Percentiles rank a stretch among this genome's conserved stretches.
Conservation (phyloP, 2,329 filamentous ascomycete species). For the Pseudocercospora musae region DNA sequence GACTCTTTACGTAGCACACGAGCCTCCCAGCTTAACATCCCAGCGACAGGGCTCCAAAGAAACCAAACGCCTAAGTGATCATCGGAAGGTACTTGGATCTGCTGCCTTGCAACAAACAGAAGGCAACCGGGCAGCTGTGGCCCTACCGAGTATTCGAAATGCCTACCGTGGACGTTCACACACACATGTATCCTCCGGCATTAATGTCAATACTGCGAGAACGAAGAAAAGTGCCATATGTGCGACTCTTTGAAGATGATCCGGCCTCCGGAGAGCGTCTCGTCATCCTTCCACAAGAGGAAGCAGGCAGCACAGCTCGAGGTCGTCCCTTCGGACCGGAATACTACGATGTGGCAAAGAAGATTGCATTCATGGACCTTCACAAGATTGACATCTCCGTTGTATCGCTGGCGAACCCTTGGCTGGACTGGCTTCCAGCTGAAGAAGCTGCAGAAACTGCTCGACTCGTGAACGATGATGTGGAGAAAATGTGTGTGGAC, state of each 20-base stretch:
- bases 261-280: conserved; percentile 57
- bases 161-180: conserved; percentile 58
- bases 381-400: conserved; percentile 81
- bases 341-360: conserved; percentile 76
- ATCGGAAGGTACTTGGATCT: neutral
- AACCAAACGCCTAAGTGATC: neutral
- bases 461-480: conserved; percentile 69
- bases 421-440: conserved; percentile 77
- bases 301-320: conserved; percentile 44
- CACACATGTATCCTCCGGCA: conserved; percentile 59
- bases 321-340: conserved; percentile 80
- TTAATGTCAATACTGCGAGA: conserved; percentile 54
- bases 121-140: neutral
- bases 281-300: conserved; percentile 34
- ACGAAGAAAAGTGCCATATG: conserved; percentile 64
- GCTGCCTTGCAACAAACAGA: neutral
- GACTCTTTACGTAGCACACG: neutral
- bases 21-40: neutral
- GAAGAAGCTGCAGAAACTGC: conserved; percentile 63
- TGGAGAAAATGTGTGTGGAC: conserved; percentile 66
- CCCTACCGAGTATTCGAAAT: conserved; percentile 20
- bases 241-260: conserved; percentile 60
- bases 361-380: conserved; percentile 81
- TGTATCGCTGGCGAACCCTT: conserved; percentile 86
- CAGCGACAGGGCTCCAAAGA: neutral